Base-by-base conservation (phyloP, 169 alveolate genomes). In the Cryptosporidium sp. region DNA sequence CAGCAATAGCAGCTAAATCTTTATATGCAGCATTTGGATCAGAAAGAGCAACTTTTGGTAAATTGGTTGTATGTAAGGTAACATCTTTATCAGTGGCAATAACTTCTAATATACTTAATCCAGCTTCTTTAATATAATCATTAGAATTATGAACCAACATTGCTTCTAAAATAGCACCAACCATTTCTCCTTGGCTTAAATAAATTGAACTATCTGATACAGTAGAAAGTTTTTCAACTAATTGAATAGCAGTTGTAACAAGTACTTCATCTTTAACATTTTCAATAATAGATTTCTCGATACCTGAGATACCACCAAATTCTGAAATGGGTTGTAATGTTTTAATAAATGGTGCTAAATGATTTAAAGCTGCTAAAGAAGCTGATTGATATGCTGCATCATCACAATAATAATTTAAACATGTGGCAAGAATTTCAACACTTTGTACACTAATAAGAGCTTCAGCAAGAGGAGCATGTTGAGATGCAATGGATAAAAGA, bases 291-390 rank as follows among this genome's bases (percentile, higher is more conserved):
- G 97, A 94, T 39, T 93, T 92, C 33, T 96, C 93, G 42, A 96
- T 93, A 21, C 98, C 98, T 44, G 92, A 94, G 14, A 96, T 91
- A 39, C 98, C 98, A 18, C 97, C 98, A 85, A 95, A 96, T 87
- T 96, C 97, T 75, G 92, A 86, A n/a, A 96, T 94, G 39, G 94
- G 92, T 18, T 93, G 93, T 18, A 96, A 91, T 26, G 95, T 91
- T 60, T 92, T 92, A 52, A 95, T 93, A 35, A 91, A 92, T n/a
- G 96, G 94, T 1, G 97, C 94, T 71, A 95, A 84, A 52, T 96
- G 93, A 89, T 94, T 95, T 58, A 95, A 95, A 6, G 95, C 93
- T 16, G 94, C 93, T 56, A 96, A 85, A 52, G 95, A 94, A 89
- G 94, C 94, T 42, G 93, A 84, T 75, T 95, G 97, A 91, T 93